Conservation (phyloP, 1,284 basidiomycete species). For the Moniliella sp. region DNA sequence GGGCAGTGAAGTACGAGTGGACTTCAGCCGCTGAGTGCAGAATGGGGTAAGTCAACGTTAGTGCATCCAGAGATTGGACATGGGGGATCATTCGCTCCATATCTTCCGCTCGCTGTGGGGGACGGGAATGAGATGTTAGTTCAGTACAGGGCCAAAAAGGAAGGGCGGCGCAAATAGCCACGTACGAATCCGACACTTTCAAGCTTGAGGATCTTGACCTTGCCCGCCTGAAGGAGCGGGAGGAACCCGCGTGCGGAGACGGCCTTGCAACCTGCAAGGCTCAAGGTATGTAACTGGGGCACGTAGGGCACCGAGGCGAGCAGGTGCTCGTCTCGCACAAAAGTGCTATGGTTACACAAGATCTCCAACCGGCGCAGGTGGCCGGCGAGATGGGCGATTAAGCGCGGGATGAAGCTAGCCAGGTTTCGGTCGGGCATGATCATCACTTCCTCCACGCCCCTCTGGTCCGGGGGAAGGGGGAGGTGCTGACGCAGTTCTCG, state of each 20-base stretch:
- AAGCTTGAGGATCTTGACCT: conserved; percentile 13
- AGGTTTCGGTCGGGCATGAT: too few relatives aligned
- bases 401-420: too few relatives aligned
- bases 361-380: too few relatives aligned
- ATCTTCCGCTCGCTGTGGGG: conserved; percentile 4
- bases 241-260: conserved; percentile 14
- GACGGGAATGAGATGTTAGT: conserved; percentile 1
- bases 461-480: too few relatives aligned
- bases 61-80: conserved; percentile 3
- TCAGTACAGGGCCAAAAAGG: background rate
- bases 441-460: too few relatives aligned
- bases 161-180: background rate
- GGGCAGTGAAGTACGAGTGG: conserved; percentile 10
- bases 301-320: too few relatives aligned
- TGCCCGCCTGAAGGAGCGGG: conserved; percentile 7
- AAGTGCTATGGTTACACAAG: too few relatives aligned
- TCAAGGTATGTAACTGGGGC: too few relatives aligned
- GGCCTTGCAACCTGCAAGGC: conserved; percentile 19
- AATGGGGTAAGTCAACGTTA: conserved; percentile 17
- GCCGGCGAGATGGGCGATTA: too few relatives aligned
- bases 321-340: too few relatives aligned
- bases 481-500: conserved; percentile 5
- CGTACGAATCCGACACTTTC: conserved; percentile 11
- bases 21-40: conserved; percentile 6
- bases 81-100: conserved; percentile 5